Evolutionary conservation across 1,139 yeast genomes (phyloP), one percentile per base, ranked within the genome.

Genomic region (Yamadazyma triangularis): DNA sequence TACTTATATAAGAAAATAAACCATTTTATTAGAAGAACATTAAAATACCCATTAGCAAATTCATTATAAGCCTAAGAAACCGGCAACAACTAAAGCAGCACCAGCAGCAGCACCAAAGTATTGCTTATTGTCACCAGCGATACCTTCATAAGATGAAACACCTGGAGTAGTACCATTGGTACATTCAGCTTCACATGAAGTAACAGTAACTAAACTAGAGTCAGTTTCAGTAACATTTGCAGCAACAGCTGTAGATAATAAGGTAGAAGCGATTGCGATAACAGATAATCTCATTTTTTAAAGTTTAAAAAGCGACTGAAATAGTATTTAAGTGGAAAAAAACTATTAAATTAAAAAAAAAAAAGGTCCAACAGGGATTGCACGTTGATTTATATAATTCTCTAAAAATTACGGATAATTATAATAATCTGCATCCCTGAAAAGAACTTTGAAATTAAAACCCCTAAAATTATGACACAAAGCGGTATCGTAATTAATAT

Each of bases 31-130:
- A n/a, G n/a, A n/a, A n/a, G n/a, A n/a, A n/a, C n/a, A n/a, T n/a
- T n/a, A n/a, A n/a, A n/a, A n/a, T n/a, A n/a, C n/a, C 9, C 20
- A 18, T 18, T 18, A 18, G 6, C 6, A 18, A 18, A 18, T 6
- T 18, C 9, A 7, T 13, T 24, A 24, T 21, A 21, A 21, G 55
- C 69, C 70, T 51, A 64, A 62, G 51, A 64, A 60, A 59, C 69
- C 70, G 38, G 70, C 70, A 50, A 64, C 66, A 44, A 64, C 47
- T 46, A 65, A 70, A 47, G 23, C 23, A 21, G 12, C 23, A 21
- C 23, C 23, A 11, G n/a, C 23, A 21, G 23, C 23, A 42, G 57
- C 65, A 48, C 56, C 56, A 42, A 31, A 47, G 42, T 49, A 52
- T 21, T 34, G 39, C 48, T 47, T 10, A 21, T 10, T 21, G 37